These are phyloP conservation scores for Lasiodiplodia sp. DNA, from an alignment of 2,329 filamentous ascomycete species.

Conservation along the genomic window DNA sequence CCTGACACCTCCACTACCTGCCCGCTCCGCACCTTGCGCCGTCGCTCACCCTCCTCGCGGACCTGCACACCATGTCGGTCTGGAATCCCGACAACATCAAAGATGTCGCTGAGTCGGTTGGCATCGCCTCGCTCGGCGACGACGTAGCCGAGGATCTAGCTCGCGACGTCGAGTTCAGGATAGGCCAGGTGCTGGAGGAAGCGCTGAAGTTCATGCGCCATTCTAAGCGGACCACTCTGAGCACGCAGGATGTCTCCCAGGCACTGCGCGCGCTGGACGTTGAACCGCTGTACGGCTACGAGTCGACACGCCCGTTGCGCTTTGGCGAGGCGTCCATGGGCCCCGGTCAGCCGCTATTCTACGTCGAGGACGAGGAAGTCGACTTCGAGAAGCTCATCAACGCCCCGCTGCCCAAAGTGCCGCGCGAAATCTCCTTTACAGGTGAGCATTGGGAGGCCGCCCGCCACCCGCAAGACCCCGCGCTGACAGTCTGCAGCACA, in stretches of 20 bases:
- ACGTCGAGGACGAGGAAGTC: constrained; percentile 97
- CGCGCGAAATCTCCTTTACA: constrained; percentile 89
- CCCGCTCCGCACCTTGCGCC: background rate
- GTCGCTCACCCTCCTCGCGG: background rate
- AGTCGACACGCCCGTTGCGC: constrained; percentile 84
- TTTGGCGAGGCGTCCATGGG: constrained; percentile 95
- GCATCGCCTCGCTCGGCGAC: constrained; percentile 80
- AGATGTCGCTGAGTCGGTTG: constrained; percentile 95
- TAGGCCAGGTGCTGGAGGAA: constrained; percentile 92
- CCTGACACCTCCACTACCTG: background rate
- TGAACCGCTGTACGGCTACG: constrained; percentile 95
- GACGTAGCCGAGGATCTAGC: constrained; percentile 88
- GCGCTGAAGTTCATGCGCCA: constrained; percentile 96
- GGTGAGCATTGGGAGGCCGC: constrained; percentile 59
- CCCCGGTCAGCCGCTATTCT: constrained; percentile 92
- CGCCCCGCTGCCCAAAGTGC: constrained; percentile 91
- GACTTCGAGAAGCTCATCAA: constrained; percentile 99
- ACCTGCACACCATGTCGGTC: constrained; percentile 58
- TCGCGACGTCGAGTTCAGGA: constrained; percentile 93
- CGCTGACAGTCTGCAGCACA: constrained; percentile 68
- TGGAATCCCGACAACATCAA: constrained; percentile 97
- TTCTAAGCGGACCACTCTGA: constrained; percentile 82
- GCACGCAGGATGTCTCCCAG: constrained; percentile 86
- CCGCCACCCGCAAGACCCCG: background rate
- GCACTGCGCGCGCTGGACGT: constrained; percentile 88